These are phyloP conservation scores for Conringia planisiliqua DNA, from an alignment of 345 rosid species.

Conservation along the genomic window DNA sequence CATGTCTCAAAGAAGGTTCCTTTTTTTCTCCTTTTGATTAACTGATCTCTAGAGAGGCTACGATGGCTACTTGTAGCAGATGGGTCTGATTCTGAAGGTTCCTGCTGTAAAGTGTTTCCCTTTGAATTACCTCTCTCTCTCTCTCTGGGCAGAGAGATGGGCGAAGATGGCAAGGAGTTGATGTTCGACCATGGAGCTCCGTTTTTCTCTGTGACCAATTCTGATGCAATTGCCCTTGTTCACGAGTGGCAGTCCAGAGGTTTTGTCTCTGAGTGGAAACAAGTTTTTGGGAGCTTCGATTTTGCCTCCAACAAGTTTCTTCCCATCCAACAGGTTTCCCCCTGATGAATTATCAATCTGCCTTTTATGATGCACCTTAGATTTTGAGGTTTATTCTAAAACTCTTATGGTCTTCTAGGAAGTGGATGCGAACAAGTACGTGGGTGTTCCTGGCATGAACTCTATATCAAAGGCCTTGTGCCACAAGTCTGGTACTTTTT, in stretches of 20 bases:
- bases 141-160: conserved; percentile 47
- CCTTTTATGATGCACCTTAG: neutral
- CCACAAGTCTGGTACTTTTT: conserved; percentile 50
- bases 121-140: neutral
- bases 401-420: conserved; percentile 41
- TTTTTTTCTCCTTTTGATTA: neutral
- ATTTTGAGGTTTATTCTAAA: neutral
- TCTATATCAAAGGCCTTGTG: conserved; percentile 66
- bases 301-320: conserved; percentile 49
- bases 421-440: conserved; percentile 54
- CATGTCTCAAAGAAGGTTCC: conserved; percentile 82
- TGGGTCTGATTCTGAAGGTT: neutral
- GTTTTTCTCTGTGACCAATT: conserved; percentile 48
- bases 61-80: neutral
- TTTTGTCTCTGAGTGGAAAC: conserved; percentile 68
- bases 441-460: conserved; percentile 86
- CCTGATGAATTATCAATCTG: neutral
- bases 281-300: conserved; percentile 57
- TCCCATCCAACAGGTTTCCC: conserved; percentile 46
- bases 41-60: neutral
- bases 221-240: conserved; percentile 52
- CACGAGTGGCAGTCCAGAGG: conserved; percentile 73
- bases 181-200: conserved; percentile 90
- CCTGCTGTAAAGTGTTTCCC: neutral
- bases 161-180: conserved; percentile 64